These are phyloP conservation scores for Talaromyces sp. DNA, from an alignment of 2,329 filamentous ascomycete species.

Conservation along the genomic window DNA sequence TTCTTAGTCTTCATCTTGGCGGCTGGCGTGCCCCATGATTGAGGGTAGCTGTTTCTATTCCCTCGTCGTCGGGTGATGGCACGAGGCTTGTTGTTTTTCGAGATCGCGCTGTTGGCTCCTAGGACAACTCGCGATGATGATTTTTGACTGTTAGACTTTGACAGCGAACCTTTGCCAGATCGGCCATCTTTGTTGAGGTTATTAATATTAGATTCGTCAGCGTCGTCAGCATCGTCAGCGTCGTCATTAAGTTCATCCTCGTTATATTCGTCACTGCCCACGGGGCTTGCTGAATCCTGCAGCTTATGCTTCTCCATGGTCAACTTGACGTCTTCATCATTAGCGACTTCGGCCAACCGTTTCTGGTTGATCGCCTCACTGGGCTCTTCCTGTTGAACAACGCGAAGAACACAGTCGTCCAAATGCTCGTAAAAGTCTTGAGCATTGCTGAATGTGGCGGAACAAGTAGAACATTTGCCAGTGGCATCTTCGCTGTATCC, in stretches of 20 bases:
- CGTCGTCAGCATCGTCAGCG: background rate
- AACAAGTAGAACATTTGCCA: slow-evolving; percentile 90
- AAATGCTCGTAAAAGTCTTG: slow-evolving; percentile 98
- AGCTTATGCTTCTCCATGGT: slow-evolving; percentile 58
- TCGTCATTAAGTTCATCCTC: slow-evolving; percentile 55
- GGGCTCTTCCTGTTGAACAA: slow-evolving; percentile 59
- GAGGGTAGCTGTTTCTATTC: slow-evolving; percentile 88
- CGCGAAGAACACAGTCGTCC: slow-evolving; percentile 65
- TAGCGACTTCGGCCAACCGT: slow-evolving; percentile 56
- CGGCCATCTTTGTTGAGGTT: slow-evolving; percentile 31
- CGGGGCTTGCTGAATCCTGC: slow-evolving; percentile 46
- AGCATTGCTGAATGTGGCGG: slow-evolving; percentile 74
- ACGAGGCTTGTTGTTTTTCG: slow-evolving; percentile 65
- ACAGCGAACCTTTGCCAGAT: slow-evolving; percentile 48
- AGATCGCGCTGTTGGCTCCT: slow-evolving; percentile 44
- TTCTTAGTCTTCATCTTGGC: slow-evolving; percentile 99
- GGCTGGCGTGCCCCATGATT: slow-evolving; percentile 86
- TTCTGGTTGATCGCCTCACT: slow-evolving; percentile 57
- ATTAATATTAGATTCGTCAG: slow-evolving; percentile 6
- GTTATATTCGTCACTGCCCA: slow-evolving; percentile 43
- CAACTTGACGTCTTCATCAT: slow-evolving; percentile 55
- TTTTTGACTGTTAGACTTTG: slow-evolving; percentile 50
- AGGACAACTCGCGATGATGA: slow-evolving; percentile 48
- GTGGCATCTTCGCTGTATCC: slow-evolving; percentile 72
- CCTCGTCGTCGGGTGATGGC: slow-evolving; percentile 66